Evolutionary conservation across 495 filamentous ascomycete genomes (phyloP), one percentile per base, ranked within the genome.

Genomic region (Venustampulla echinocandica): DNA sequence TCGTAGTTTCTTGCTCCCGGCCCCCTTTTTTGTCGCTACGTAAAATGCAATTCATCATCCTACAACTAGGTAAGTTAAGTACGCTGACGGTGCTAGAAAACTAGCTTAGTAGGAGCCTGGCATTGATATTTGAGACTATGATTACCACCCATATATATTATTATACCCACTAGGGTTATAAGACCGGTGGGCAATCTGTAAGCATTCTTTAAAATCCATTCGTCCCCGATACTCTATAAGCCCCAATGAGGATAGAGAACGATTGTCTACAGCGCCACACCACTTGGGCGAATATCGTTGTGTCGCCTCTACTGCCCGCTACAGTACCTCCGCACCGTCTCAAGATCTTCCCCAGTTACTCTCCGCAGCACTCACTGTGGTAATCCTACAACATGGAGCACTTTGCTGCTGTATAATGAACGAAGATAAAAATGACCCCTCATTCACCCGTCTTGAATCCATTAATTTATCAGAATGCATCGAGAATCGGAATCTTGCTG

Each of bases 401-500:
- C 37, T 61, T 17, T 52, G 56, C 37, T 44, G 37, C 24, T 52
- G 47, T 1, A 58, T 61, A 15, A 34, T 52, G 10, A 34, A 55
- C 43, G 58, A 52, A 14, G 47, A 46, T n/a, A 53, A 44, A 13
- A 41, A 46, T 17, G 30, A 25, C 10, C 49, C 58, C 6, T 10
- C 19, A 18, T 61, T 51, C 39, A 34, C 50, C 15, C 55, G 46
- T 15, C 44, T 61, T 6, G 40, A 55, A 6, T 49, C 33, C 4
- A 52, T 61, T 24, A 50, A 61, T 37, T 15, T 61, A 1, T 27
- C 19, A 2, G 27, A 49, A 27, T 46, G 43, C 44, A 41, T 61
- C 32, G 36, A 53, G 18, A 53, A 56, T 42, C 35, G 21, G 6
- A 37, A 27, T 11, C 14, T 55, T 2, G 24, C 46, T 21, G 23